These are phyloP conservation scores for Boletus coccyginus DNA, from an alignment of 768 basidiomycete genomes.

Conservation along the genomic window DNA sequence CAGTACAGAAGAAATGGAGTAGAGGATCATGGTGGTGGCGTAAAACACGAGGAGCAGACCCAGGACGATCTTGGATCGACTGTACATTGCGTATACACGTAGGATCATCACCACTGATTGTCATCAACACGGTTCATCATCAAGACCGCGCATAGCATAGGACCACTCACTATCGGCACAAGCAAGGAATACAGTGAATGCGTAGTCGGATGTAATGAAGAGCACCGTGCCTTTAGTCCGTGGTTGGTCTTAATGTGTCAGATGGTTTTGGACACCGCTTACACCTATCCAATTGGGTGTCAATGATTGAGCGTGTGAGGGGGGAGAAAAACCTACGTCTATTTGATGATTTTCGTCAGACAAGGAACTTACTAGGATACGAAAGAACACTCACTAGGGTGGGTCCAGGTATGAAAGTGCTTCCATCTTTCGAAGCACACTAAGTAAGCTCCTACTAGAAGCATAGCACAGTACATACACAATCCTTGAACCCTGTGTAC, in stretches of 20 bases:
- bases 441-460: not conserved
- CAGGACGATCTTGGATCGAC: constrained; percentile 11
- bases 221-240: constrained; percentile 11
- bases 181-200: constrained; percentile 14
- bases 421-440: constrained; percentile 7
- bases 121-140: not conserved
- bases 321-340: constrained; percentile 12
- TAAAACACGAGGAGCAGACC: constrained; percentile 15
- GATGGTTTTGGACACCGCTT: not conserved
- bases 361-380: not conserved
- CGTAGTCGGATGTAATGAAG: not conserved
- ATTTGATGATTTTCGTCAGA: not conserved
- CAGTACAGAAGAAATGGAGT: not conserved
- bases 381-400: constrained; percentile 1
- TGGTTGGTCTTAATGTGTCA: not conserved
- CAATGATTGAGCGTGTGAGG: not conserved
- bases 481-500: constrained; percentile 3
- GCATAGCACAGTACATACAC: not conserved
- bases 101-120: constrained; percentile 23
- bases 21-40: not conserved
- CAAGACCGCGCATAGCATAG: not conserved
- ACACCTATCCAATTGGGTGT: constrained; percentile 13
- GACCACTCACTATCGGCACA: constrained; percentile 18
- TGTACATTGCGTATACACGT: constrained; percentile 25
- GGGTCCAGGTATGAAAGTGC: constrained; percentile 18